A percentile compares a stretch with the other conserved stretches of the same genome.
These are phyloP conservation scores for Mytilinidion resinicola DNA, from an alignment of 495 filamentous ascomycete genomes.

Conservation along the genomic window DNA sequence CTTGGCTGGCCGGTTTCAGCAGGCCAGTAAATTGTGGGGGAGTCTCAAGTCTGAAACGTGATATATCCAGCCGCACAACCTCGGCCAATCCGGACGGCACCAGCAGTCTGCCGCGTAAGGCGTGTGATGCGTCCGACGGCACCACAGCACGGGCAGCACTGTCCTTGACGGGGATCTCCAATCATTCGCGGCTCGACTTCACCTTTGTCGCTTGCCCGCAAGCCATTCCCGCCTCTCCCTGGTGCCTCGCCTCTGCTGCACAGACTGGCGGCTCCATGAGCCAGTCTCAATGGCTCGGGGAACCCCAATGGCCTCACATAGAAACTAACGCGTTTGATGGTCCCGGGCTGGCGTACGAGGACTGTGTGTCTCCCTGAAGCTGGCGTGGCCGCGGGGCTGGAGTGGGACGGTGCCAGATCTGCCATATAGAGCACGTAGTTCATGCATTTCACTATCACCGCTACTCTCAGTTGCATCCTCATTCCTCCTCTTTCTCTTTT, in stretches of 20 bases:
- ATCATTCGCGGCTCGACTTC: conserved; percentile 1
- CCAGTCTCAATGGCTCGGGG: neutral
- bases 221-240: neutral
- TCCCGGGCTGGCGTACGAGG: neutral
- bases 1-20: conserved; percentile 1
- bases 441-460: neutral
- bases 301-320: neutral
- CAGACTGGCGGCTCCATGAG: neutral
- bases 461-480: neutral
- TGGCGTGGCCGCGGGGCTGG: neutral
- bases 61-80: neutral
- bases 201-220: neutral
- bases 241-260: neutral
- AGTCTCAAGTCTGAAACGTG: conserved; percentile 5
- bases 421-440: neutral
- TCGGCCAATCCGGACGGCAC: neutral
- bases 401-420: neutral
- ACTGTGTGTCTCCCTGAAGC: neutral
- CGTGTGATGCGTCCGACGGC: neutral
- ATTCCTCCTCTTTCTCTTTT: neutral
- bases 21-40: neutral
- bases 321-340: conserved; percentile 1
- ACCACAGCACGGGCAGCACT: neutral
- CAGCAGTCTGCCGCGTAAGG: neutral
- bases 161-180: neutral